phyloP scores from a whole-genome alignment of 352 stramenopile species.

The Globisporangium mamillatum region DNA sequence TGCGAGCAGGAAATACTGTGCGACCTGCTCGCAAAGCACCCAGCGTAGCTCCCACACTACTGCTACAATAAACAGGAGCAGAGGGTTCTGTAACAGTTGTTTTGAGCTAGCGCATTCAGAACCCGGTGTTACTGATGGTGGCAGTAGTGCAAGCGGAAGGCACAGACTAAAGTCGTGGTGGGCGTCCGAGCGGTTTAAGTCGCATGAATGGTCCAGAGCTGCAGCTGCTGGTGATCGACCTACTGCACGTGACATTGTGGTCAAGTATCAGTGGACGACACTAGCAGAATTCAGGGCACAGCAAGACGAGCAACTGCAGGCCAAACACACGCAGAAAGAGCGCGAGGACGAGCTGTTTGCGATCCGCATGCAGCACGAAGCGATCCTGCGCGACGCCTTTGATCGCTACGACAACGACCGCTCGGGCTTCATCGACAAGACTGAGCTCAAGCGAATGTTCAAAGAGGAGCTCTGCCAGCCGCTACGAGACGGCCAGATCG shows the following conservation, averaged over 20 bases:
- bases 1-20: constrained; percentile 14
- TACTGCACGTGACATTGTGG: constrained; percentile 16
- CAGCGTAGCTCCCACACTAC: not conserved
- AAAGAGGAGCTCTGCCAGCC: constrained; percentile 45
- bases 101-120: constrained; percentile 29
- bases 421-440: constrained; percentile 35
- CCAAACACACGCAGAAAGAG: constrained; percentile 16
- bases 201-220: constrained; percentile 24
- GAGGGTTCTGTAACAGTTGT: constrained; percentile 20
- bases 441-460: constrained; percentile 42
- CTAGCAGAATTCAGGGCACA: not conserved
- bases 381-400: constrained; percentile 44
- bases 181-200: constrained; percentile 21
- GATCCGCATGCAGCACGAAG: constrained; percentile 35
- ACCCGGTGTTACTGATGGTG: not conserved
- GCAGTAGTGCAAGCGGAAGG: not conserved
- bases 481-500: constrained; percentile 29
- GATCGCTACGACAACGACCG: constrained; percentile 39
- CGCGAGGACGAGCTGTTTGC: constrained; percentile 28
- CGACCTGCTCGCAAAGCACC: constrained; percentile 12
- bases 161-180: constrained; percentile 23
- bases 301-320: constrained; percentile 4
- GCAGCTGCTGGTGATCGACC: no score
- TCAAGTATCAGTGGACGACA: constrained; percentile 30
- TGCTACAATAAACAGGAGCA: not conserved